Conservation (phyloP, 2,329 filamentous ascomycete genomes). For the Metarhizium album region DNA sequence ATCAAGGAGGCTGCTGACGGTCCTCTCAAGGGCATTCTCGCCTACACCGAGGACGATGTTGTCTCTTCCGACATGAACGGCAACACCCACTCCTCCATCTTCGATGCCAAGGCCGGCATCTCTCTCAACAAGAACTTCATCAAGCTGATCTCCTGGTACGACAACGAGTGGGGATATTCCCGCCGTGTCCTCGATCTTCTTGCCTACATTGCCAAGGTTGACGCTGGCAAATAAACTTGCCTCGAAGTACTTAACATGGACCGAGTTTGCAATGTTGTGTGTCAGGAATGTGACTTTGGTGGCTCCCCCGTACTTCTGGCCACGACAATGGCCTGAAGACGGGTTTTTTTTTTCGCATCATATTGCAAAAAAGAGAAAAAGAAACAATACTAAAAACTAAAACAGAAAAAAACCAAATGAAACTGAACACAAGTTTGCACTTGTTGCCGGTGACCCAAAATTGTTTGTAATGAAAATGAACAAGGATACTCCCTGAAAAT, state of each 20-base stretch:
- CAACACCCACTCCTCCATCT: slow-evolving; percentile 90
- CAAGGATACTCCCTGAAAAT: not conserved
- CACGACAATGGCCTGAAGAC: not conserved
- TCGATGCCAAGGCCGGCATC: slow-evolving; percentile 98
- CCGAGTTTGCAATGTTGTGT: not conserved
- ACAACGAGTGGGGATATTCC: slow-evolving; percentile 99
- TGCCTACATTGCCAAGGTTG: slow-evolving; percentile 70
- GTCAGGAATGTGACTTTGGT: not conserved
- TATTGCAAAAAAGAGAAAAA: too few relatives aligned
- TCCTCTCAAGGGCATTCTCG: slow-evolving; percentile 80
- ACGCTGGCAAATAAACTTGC: slow-evolving; percentile 41
- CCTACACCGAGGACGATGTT: slow-evolving; percentile 93
- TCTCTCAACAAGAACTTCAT: slow-evolving; percentile 97
- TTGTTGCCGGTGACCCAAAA: not conserved
- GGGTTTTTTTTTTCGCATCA: too few relatives aligned
- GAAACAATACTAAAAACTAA: too few relatives aligned
- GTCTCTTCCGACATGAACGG: slow-evolving; percentile 93
- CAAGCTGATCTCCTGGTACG: slow-evolving; percentile 98
- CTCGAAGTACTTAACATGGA: not conserved
- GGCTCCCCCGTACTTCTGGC: not conserved
- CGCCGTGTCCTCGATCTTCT: slow-evolving; percentile 82
- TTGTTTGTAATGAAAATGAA: slow-evolving; percentile 1
- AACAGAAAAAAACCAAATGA: not conserved
- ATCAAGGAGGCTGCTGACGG: slow-evolving; percentile 82
- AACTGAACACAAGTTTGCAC: not conserved